Base-by-base conservation (phyloP, 1,139 yeast species). In the Zhuliangozyma blackwelliae region DNA sequence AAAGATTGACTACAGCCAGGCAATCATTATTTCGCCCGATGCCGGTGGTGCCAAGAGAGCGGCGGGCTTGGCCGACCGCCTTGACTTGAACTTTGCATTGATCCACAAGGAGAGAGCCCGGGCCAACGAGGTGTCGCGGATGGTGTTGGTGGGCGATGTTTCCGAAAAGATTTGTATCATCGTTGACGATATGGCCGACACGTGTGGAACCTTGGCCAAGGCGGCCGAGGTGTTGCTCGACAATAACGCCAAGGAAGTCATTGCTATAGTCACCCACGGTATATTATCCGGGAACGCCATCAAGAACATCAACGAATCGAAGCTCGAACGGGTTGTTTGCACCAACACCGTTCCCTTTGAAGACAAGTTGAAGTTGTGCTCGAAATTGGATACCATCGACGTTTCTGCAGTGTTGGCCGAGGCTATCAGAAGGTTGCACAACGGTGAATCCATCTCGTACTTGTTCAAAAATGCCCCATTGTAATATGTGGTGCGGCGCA, bases 1-100 rank as follows among this genome's bases (percentile, higher is more conserved):
- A 37, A 72, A 71, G 37, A 65, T 72, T 38, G 53, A 65, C 35
- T 61, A 61, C 37, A 58, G 68, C 25, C 75, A 80, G 35, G 59
- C 75, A 28, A 82, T 82, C 39, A 72, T 84, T 41, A 45, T 45
- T 9, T 82, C 90, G 1, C 92, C 92, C 2, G 92, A 84, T 61
- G 94, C 92, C 2, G 94, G 94, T 52, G 92, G 92, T 40, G 92
- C 92, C 21, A 84, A 84, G 57, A 72, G 94, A 55, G 92, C 83
- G 28, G 90, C 92, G 6, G 79, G 85, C 7, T 66, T 83, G 40
- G 92, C 92, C 4, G 94, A 83, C 51, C 78, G 82, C 51, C 65
- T 84, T 47, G 92, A 83, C 50, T 68, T 83, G 46, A 82, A 79
- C 50, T 84, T 84, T 63, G 92, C 92, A 2, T 72, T 84, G 59